phyloP scores from a whole-genome alignment of 2,329 filamentous ascomycete genomes.

The Plenodomus lindquistii region DNA sequence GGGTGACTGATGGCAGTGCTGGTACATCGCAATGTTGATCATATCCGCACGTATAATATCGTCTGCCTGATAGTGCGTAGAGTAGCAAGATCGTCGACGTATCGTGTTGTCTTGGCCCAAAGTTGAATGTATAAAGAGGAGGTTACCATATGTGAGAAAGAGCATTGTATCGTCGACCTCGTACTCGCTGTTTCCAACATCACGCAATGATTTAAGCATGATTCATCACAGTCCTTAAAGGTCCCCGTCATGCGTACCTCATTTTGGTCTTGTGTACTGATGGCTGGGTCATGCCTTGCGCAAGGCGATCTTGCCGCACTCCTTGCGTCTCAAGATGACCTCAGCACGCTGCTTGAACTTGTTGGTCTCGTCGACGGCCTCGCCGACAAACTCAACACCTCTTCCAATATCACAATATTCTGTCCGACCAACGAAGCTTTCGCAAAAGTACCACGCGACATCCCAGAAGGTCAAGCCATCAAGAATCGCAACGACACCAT shows the following conservation, averaged over 20 bases:
- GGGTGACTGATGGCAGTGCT: no score
- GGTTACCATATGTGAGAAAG: background rate
- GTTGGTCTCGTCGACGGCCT: conserved; percentile 46
- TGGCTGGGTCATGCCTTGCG: conserved; percentile 27
- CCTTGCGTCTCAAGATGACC: conserved; percentile 35
- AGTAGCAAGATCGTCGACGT: no score
- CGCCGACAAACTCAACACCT: conserved; percentile 40
- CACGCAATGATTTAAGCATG: background rate
- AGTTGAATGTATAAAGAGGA: no score
- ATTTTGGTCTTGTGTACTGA: conserved; percentile 17
- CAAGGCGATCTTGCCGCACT: conserved; percentile 38
- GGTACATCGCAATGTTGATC: no score
- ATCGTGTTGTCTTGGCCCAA: no score
- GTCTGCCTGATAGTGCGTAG: no score
- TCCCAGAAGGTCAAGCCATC: conserved; percentile 31
- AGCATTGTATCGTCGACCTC: conserved; percentile 1
- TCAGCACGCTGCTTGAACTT: conserved; percentile 41
- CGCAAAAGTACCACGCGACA: conserved; percentile 23
- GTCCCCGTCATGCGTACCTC: conserved; percentile 23
- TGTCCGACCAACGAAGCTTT: conserved; percentile 61
- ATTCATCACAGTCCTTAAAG: background rate
- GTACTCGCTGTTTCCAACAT: background rate
- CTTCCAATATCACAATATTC: conserved; percentile 59
- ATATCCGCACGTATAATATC: no score
- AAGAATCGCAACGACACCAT: conserved; percentile 39